Evolutionary conservation across 2,329 filamentous ascomycete genomes (phyloP), one percentile per base, ranked within the genome.

Genomic region (Colletotrichum higginsianum): DNA sequence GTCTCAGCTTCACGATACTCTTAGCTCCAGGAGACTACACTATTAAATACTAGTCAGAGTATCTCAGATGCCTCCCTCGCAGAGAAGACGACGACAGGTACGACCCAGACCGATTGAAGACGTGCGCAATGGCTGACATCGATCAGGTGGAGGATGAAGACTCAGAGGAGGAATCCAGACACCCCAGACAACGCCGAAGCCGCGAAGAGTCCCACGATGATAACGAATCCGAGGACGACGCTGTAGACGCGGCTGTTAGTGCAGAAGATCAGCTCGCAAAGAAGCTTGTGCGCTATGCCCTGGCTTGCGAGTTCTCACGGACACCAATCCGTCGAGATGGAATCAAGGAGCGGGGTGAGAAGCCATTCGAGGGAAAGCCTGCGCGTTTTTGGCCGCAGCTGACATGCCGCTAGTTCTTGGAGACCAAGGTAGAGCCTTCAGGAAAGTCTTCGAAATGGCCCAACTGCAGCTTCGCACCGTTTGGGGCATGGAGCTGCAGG

Each of bases 401-500:
- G 21, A 66, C 40, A 15, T n/a, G 2, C 2, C 35, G 1, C 18
- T 61, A 91, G 94, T 97, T 0, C 89, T 98, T 12, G 93, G 93
- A 21, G 87, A 91, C 56, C 88, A 91, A 11, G 84, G 90, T 8
- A 87, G 92, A 42, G 85, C 90, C 46, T 98, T 98, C 80, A 95
- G 91, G 79, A 80, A 83, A 15, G 90, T 98, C 4, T 98, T 98
- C 77, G 88, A 89, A 0, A 85, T 88, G 50, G 94, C 96, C 52
- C 96, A 99, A 80, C 82, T 85, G 44, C 89, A 93, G 75, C 84
- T 99, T 47, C 85, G 87, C 58, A 83, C 84, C 2, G 87, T 91
- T 1, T 98, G 98, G 82, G 96, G 96, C n/a, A 98, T 98, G 95
- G 89, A 95, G 80, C 89, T 99, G 86, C 87, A 90, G 4, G 95